These are phyloP conservation scores for Litsea cubeba DNA, from an alignment of 164 flowering plant genomes.

Conservation along the genomic window DNA sequence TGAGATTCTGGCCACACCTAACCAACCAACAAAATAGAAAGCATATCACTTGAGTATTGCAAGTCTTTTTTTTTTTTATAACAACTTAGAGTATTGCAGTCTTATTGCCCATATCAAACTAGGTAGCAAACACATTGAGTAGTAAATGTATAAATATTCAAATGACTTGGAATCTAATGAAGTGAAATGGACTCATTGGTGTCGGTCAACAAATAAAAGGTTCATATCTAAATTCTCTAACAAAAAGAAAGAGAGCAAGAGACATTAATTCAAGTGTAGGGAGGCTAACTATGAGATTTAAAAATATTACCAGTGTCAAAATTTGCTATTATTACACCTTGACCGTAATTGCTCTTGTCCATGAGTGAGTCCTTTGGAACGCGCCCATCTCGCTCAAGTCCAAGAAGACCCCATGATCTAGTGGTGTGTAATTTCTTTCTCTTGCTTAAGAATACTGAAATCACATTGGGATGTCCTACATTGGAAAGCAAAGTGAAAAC, in stretches of 20 bases:
- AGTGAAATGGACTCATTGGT: neutral
- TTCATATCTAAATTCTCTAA: neutral
- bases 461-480: slow-evolving; percentile 57
- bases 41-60: neutral
- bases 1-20: slow-evolving; percentile 74
- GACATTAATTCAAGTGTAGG: neutral
- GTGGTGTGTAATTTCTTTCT: slow-evolving; percentile 58
- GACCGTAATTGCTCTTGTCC: slow-evolving; percentile 58
- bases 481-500: slow-evolving; percentile 1
- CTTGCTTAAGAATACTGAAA: slow-evolving; percentile 52
- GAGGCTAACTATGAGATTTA: too few relatives aligned
- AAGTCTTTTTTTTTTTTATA: too few relatives aligned
- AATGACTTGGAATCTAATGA: neutral
- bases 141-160: too few relatives aligned
- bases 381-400: slow-evolving; percentile 35
- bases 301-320: slow-evolving; percentile 55
- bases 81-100: neutral
- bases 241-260: neutral
- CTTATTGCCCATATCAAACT: neutral
- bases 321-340: slow-evolving; percentile 63
- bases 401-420: slow-evolving; percentile 60
- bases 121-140: neutral
- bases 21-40: neutral
- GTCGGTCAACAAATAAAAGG: neutral
- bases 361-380: slow-evolving; percentile 37